Conservation (phyloP, 2,329 filamentous ascomycete species). For the Chalaropsis thielavioides region DNA sequence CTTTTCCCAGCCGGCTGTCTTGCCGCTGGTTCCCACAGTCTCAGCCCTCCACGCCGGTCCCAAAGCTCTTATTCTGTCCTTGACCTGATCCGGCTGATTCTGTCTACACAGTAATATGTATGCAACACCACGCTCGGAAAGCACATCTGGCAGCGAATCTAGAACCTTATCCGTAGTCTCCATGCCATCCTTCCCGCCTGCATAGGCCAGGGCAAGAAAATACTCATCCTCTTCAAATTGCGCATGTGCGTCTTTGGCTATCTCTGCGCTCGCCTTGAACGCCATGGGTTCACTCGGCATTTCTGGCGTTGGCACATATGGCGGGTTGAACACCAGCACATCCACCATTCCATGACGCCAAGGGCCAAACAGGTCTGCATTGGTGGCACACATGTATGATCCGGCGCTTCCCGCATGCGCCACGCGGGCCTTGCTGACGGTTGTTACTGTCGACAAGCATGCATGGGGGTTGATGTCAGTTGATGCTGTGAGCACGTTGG, state of each 20-base stretch:
- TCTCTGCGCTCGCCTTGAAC: conserved; percentile 20
- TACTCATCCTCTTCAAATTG: conserved; percentile 69
- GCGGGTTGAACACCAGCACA: conserved; percentile 88
- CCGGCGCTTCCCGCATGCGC: conserved; percentile 12
- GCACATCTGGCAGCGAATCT: conserved; percentile 46
- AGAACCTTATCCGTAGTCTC: conserved; percentile 76
- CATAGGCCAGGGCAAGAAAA: conserved; percentile 73
- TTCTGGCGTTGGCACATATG: conserved; percentile 78
- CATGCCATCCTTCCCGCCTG: conserved; percentile 83
- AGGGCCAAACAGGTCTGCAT: conserved; percentile 53
- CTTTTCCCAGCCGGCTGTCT: conserved; percentile 86
- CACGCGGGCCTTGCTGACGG: conserved; percentile 33
- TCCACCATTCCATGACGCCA: conserved; percentile 47
- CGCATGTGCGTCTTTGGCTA: conserved; percentile 24
- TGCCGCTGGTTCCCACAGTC: conserved; percentile 69
- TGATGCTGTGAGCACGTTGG: conserved; percentile 55
- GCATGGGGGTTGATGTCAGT: conserved; percentile 79
- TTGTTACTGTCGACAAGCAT: conserved; percentile 58
- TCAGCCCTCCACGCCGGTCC: conserved; percentile 52
- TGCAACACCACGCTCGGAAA: conserved; percentile 59
- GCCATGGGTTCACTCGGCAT: conserved; percentile 41
- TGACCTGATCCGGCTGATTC: conserved; percentile 69
- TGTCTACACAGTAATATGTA: conserved; percentile 84
- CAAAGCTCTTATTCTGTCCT: conserved; percentile 42
- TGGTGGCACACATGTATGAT: conserved; percentile 49